Evolutionary conservation across 1,139 yeast genomes (phyloP), one percentile per base, ranked within the genome.

Genomic region (Candida sp.): DNA sequence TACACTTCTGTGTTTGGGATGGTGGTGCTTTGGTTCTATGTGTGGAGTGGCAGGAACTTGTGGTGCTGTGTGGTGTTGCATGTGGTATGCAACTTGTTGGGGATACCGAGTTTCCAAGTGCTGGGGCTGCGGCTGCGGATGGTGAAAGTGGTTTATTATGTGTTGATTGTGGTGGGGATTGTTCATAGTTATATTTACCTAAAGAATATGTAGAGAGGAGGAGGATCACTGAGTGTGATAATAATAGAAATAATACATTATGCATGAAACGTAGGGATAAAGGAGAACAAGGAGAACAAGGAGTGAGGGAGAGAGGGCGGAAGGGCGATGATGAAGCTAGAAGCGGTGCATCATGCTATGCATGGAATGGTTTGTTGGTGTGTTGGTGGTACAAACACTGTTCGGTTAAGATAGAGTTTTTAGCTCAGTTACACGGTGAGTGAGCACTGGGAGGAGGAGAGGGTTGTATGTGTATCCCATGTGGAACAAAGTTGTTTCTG

Each of bases 1-100:
- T 93, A 90, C 66, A 94, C 99, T 1, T 76, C 89, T 2, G 53
- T 89, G 9, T 94, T 96, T 70, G 99, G 98, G 0, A 75, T 84
- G 51, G 73, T 90, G 50, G 90, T 96, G 3, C 81, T 88, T 53
- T 78, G 76, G 58, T 63, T 90, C 8, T 88, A 83, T 60, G 78
- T 50, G 8, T 41, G 44, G 28, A 78, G 58, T 71, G 84, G 43
- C 25, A 77, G 80, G 5, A 84, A 82, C 50, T 65, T 90, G 7
- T 85, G 88, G 87, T 75, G 88, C 27, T 78, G 89, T 34, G 72
- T 88, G 17, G 65, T 79, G 1, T 82, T 85, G 3, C 99, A 94
- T 64, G 62, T 80, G 1, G 77, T 88, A 49, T 93, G 98, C 68
- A 94, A 94, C 65, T 69, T 81, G 51, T 75, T 89, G 71, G 97